Conservation (phyloP, 441 rosid species). For the Pelargonium fulgidum region DNA sequence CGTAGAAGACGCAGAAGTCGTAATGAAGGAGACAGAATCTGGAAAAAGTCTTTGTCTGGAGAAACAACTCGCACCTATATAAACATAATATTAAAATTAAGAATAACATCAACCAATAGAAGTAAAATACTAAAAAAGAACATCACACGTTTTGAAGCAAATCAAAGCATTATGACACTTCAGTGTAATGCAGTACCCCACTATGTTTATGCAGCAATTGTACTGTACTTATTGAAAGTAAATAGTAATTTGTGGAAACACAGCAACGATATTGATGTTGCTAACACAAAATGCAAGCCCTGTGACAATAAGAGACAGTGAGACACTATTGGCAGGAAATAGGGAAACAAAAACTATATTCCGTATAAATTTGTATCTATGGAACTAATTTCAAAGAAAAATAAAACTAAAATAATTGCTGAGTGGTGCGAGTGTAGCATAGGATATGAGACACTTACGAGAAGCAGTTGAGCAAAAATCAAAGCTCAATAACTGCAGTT, state of each 20-base stretch:
- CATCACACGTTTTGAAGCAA: background rate
- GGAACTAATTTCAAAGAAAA: background rate
- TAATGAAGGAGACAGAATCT: constrained; percentile 86
- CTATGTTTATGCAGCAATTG: too few relatives aligned
- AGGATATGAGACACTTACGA: background rate
- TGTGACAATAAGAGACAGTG: too few relatives aligned
- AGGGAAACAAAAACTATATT: background rate
- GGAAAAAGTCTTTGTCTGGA: constrained; percentile 98
- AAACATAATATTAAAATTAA: constrained; percentile 19
- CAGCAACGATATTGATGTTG: too few relatives aligned
- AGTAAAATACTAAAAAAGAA: constrained; percentile 7
- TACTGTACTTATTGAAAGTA: too few relatives aligned
- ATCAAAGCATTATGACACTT: background rate
- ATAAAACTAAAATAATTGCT: background rate
- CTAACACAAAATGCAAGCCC: too few relatives aligned
- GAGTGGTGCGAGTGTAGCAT: background rate
- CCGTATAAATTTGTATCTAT: background rate
- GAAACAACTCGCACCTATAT: constrained; percentile 91
- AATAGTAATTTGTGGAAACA: too few relatives aligned
- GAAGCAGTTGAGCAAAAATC: background rate
- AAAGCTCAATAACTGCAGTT: background rate
- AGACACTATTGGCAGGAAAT: too few relatives aligned
- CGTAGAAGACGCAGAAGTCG: constrained; percentile 91
- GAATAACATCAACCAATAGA: constrained; percentile 10
- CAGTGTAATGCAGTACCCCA: too few relatives aligned